These are phyloP conservation scores for Epichloe sp. DNA, from an alignment of 2,329 filamentous ascomycete species.

Conservation along the genomic window DNA sequence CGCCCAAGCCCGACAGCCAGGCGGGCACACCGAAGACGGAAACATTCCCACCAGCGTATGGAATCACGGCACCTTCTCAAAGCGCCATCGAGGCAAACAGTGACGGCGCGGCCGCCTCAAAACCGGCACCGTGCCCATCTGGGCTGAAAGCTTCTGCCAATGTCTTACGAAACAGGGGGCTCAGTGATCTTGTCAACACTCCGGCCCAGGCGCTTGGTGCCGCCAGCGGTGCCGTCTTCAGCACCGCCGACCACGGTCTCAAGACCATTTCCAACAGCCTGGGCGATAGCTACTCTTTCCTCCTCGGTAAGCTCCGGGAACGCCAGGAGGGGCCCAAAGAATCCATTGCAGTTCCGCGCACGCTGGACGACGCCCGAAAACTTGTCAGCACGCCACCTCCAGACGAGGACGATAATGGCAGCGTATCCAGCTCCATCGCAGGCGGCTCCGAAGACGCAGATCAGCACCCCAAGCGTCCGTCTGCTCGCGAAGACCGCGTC, in stretches of 20 bases:
- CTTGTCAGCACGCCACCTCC: conserved; percentile 63
- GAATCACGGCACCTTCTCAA: conserved; percentile 22
- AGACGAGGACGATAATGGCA: conserved; percentile 50
- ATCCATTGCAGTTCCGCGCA: conserved; percentile 61
- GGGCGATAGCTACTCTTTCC: conserved; percentile 85
- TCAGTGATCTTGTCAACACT: conserved; percentile 78
- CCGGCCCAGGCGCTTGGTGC: conserved; percentile 70
- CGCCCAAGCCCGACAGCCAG: conserved; percentile 39
- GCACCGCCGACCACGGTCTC: conserved; percentile 78
- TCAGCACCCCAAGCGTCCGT: conserved; percentile 13
- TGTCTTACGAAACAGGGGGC: conserved; percentile 51
- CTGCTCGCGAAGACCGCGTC: conserved; percentile 46
- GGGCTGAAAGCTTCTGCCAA: conserved; percentile 29
- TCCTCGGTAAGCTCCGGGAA: conserved; percentile 79
- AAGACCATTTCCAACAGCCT: conserved; percentile 86
- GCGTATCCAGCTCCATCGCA: conserved; percentile 37
- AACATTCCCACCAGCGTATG: conserved; percentile 46
- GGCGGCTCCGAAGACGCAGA: conserved; percentile 28
- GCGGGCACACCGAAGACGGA: conserved; percentile 37
- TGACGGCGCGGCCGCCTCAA: conserved; percentile 21
- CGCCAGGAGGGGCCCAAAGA: conserved; percentile 32
- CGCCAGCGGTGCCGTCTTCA: conserved; percentile 73
- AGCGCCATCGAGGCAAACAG: conserved; percentile 20
- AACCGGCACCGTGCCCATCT: conserved; percentile 23
- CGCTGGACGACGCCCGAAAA: conserved; percentile 82